Evolutionary conservation across 805 yeast genomes (phyloP).

Genomic region (Lachancea mirantina): DNA sequence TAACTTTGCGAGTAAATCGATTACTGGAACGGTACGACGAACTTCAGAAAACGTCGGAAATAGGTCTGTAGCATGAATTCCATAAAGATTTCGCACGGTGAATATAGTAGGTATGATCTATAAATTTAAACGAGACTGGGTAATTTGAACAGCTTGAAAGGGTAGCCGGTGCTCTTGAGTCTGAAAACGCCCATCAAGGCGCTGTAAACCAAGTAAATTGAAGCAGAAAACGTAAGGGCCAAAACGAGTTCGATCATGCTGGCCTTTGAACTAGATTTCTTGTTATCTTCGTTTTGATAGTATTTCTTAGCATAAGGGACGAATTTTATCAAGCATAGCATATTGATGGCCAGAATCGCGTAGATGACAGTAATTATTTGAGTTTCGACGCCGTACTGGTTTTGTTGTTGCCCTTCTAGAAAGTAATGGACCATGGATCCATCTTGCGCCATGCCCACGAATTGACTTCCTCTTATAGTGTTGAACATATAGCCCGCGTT

Average conservation of each 20-base stretch:
- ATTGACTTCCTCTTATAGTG: slow-evolving; percentile 64
- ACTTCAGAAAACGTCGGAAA: slow-evolving; percentile 1
- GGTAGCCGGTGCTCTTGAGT: slow-evolving; percentile 69
- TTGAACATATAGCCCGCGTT: slow-evolving; percentile 92
- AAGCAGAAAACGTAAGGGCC: slow-evolving; percentile 37
- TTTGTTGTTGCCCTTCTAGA: slow-evolving; percentile 56
- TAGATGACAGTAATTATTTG: slow-evolving; percentile 73
- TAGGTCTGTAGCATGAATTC: no score
- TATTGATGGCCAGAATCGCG: slow-evolving; percentile 55
- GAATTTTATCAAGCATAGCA: slow-evolving; percentile 52
- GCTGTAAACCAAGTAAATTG: slow-evolving; percentile 54
- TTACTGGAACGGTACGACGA: slow-evolving; percentile 11
- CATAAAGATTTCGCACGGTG: no score
- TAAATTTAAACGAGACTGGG: slow-evolving; percentile 4
- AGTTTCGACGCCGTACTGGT: slow-evolving; percentile 82
- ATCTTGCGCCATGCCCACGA: slow-evolving; percentile 36
- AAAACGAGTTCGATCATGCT: slow-evolving; percentile 39
- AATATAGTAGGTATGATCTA: no score
- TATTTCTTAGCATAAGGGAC: slow-evolving; percentile 35
- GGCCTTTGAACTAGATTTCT: slow-evolving; percentile 17
- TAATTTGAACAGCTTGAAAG: slow-evolving; percentile 49
- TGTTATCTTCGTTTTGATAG: slow-evolving; percentile 34
- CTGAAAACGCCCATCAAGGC: slow-evolving; percentile 58
- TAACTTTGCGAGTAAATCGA: slow-evolving; percentile 13
- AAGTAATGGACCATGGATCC: slow-evolving; percentile 43